Percentiles rank a stretch among this genome's conserved stretches.
These are phyloP conservation scores for Scheffersomyces lignosus DNA, from an alignment of 805 yeast genomes.

Conservation along the genomic window DNA sequence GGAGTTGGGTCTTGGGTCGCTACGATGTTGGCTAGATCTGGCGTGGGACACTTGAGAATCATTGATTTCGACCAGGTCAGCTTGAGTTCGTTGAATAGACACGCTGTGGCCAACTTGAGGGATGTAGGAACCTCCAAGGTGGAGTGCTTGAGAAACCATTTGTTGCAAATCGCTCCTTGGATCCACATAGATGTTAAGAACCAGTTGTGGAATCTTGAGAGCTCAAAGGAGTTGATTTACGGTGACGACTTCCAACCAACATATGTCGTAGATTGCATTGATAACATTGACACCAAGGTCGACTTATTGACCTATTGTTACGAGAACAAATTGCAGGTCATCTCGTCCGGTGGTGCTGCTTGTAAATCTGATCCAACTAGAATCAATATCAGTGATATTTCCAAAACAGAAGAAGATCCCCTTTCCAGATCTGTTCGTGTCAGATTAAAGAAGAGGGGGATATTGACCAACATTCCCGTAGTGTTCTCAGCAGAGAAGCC, in stretches of 20 bases:
- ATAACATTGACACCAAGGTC: conserved; percentile 94
- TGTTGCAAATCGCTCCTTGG: conserved; percentile 90
- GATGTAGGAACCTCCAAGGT: conserved; percentile 96
- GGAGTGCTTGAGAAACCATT: conserved; percentile 67
- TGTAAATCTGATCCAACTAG: conserved; percentile 95
- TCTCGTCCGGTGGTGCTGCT: conserved; percentile 97
- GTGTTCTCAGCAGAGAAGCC: conserved; percentile 96
- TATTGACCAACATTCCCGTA: conserved; percentile 73
- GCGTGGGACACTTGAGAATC: conserved; percentile 73
- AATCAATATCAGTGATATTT: conserved; percentile 83
- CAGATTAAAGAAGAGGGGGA: conserved; percentile 77
- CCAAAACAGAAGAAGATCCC: conserved; percentile 92
- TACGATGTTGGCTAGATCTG: conserved; percentile 88
- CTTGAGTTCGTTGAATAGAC: conserved; percentile 86
- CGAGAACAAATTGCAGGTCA: conserved; percentile 58
- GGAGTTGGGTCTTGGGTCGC: conserved; percentile 98
- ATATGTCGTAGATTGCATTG: conserved; percentile 91
- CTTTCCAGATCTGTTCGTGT: conserved; percentile 85
- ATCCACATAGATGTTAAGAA: conserved; percentile 73
- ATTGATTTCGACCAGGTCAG: conserved; percentile 97
- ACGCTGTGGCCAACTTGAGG: conserved; percentile 84
- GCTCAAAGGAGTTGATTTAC: conserved; percentile 60
- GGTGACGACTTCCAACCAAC: conserved; percentile 58
- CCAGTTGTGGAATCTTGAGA: conserved; percentile 70
- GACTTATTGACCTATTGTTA: conserved; percentile 79